Conservation (phyloP, 345 rosid genomes). For the Isatis tinctoria region DNA sequence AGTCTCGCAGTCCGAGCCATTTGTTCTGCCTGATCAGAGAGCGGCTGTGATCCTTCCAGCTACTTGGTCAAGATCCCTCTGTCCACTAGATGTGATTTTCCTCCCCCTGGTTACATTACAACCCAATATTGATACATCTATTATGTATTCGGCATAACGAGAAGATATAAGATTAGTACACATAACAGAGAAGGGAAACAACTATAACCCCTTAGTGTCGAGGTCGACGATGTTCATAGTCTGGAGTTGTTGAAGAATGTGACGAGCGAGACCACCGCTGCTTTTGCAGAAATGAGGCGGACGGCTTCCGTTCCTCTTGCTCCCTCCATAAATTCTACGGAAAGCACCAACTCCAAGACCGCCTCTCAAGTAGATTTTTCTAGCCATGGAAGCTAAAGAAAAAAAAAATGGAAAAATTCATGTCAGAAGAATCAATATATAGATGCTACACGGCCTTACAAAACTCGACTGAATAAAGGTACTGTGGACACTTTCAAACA, state of each 20-base stretch:
- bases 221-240: slow-evolving; percentile 32
- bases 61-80: slow-evolving; percentile 86
- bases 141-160: background rate
- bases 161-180: background rate
- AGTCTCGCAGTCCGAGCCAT: background rate
- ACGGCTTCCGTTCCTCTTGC: slow-evolving; percentile 36
- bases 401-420: too few relatives aligned
- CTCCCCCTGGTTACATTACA: slow-evolving; percentile 53
- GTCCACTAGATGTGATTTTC: slow-evolving; percentile 74
- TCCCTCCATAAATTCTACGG: slow-evolving; percentile 36
- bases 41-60: slow-evolving; percentile 63
- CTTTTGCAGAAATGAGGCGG: slow-evolving; percentile 37
- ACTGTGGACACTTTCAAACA: too few relatives aligned
- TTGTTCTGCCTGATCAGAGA: background rate
- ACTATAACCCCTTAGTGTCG: slow-evolving; percentile 35
- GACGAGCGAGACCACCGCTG: slow-evolving; percentile 40
- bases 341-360: slow-evolving; percentile 38
- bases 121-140: background rate
- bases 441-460: too few relatives aligned
- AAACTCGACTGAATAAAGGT: too few relatives aligned
- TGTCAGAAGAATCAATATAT: too few relatives aligned
- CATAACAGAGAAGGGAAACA: background rate
- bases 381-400: too few relatives aligned
- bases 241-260: slow-evolving; percentile 37
- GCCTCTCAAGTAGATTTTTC: slow-evolving; percentile 32